phyloP scores from a whole-genome alignment of 2,329 filamentous ascomycete genomes.

The Monosporascus sp. region DNA sequence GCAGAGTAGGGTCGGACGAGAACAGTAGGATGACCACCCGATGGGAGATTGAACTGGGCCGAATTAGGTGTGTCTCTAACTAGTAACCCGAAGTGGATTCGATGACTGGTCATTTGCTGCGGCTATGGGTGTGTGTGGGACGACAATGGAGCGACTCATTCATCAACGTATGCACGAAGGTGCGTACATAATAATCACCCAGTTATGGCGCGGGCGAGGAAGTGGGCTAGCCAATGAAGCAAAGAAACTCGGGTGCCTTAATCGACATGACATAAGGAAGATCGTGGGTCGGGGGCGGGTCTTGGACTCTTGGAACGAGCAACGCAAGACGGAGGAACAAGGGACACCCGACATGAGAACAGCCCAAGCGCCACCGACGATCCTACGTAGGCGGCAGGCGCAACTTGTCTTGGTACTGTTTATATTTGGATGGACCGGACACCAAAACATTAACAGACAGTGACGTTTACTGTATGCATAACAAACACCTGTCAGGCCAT shows the following conservation, averaged over 20 bases:
- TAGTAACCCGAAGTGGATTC: background rate
- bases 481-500: conserved; percentile 14
- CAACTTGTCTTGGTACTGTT: background rate
- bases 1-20: conserved; percentile 18
- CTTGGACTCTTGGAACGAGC: background rate
- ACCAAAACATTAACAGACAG: conserved; percentile 6
- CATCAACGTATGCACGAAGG: too few species aligned
- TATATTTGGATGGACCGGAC: background rate
- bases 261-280: background rate
- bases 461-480: conserved; percentile 15
- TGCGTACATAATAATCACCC: too few species aligned
- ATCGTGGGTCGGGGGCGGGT: background rate
- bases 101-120: background rate
- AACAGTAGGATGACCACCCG: conserved; percentile 13
- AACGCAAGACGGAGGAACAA: background rate
- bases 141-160: conserved; percentile 27
- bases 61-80: conserved; percentile 4
- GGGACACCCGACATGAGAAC: background rate
- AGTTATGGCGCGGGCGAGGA: too few species aligned
- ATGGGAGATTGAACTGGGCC: conserved; percentile 4
- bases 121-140: conserved; percentile 19
- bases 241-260: too few species aligned
- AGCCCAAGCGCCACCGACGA: background rate
- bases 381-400: too few species aligned
- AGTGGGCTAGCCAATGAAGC: too few species aligned